Evolutionary conservation across 805 yeast species (phyloP).

Genomic region (Grigorovia yakushimaensis): DNA sequence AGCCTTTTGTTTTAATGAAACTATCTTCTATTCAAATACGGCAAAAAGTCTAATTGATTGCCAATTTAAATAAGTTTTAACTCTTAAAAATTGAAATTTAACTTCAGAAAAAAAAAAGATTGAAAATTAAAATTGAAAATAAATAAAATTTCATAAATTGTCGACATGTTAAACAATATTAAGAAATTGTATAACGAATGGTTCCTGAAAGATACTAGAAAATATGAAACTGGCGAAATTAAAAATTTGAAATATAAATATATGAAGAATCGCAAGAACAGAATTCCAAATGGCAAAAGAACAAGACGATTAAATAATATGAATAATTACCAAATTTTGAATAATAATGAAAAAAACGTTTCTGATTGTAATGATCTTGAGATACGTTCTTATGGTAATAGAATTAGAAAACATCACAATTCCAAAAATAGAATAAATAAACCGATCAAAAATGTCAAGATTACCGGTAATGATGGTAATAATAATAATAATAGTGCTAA

Average conservation of each 20-base stretch:
- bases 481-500: too few relatives aligned
- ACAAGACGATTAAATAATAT: conserved; percentile 8
- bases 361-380: not conserved
- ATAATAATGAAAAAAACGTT: not conserved
- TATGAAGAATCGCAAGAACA: conserved; percentile 1
- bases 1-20: too few relatives aligned
- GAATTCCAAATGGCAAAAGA: not conserved
- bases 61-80: too few relatives aligned
- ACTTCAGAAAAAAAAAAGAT: not conserved
- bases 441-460: too few relatives aligned
- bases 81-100: too few relatives aligned
- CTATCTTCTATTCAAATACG: too few relatives aligned
- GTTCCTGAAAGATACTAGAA: conserved; percentile 16
- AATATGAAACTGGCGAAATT: conserved; percentile 14
- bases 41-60: too few relatives aligned
- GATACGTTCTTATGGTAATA: not conserved
- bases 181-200: not conserved
- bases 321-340: too few relatives aligned
- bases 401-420: too few relatives aligned
- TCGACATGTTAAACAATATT: not conserved
- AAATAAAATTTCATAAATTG: not conserved
- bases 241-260: conserved; percentile 13
- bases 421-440: too few relatives aligned
- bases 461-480: too few relatives aligned
- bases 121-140: too few relatives aligned